Conservation (phyloP, 257 asterid genomes). For the Nicotiana undulata region DNA sequence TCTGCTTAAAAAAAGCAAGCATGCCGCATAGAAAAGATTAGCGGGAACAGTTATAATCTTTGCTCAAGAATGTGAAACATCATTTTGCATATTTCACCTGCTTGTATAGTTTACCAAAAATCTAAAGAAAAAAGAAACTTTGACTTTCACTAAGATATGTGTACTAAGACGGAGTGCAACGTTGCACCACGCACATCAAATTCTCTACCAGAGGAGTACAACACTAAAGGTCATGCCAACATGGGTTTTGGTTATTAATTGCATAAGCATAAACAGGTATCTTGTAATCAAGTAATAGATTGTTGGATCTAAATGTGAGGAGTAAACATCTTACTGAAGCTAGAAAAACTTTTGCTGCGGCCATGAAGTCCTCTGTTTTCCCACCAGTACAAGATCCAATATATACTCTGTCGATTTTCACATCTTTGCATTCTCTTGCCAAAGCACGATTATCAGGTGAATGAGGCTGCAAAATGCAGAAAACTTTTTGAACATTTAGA, state of each 20-base stretch:
- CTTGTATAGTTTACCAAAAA: background rate
- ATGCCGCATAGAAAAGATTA: background rate
- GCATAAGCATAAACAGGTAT: background rate
- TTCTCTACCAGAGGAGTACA: background rate
- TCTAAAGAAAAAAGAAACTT: background rate
- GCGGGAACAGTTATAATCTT: background rate
- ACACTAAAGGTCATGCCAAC: background rate
- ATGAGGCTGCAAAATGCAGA: conserved; percentile 59
- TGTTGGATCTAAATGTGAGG: background rate
- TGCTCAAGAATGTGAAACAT: background rate
- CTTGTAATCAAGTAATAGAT: too few species aligned
- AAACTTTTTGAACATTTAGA: background rate
- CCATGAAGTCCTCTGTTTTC: conserved; percentile 95
- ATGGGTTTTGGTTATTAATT: background rate
- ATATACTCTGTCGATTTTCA: conserved; percentile 84
- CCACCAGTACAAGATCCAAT: conserved; percentile 99
- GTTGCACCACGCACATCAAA: background rate
- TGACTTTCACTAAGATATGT: background rate
- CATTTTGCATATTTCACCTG: too few species aligned
- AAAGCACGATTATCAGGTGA: conserved; percentile 97
- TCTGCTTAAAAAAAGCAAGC: background rate
- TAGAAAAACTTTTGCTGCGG: conserved; percentile 85
- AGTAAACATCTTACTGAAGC: conserved; percentile 53
- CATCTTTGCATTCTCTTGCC: conserved; percentile 95
- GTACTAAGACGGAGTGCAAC: background rate